Base-by-base conservation (phyloP, 352 stramenopile species). In the Pythium phragmiticola region DNA sequence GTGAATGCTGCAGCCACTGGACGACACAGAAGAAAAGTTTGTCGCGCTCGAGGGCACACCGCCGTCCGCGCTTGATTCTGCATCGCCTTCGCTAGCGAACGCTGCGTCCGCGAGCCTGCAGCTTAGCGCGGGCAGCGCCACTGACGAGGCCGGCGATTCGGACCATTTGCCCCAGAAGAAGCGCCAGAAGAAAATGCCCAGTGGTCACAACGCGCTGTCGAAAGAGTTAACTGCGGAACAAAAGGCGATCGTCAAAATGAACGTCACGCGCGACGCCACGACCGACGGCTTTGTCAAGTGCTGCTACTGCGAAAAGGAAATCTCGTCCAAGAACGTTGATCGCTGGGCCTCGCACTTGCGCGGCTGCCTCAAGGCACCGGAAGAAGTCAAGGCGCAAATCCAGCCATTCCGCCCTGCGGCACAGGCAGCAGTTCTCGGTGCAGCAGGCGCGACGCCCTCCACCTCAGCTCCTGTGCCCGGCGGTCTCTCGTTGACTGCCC, bases 271-370 rank as follows among this genome's bases (percentile, higher is more conserved):
- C 56, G 76, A 84, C 57, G 57, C 68, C 37, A 69, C 66, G 19
- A 70, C 75, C 30, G 84, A 91, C 11, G 82, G 79, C 19, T 43
- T 74, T 34, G 75, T 90, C 67, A 94, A 89, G 72, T 94, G 84
- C 70, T 80, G 71, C 68, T 90, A 89, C 70, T 94, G 84, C 67
- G 80, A 88, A 47, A 94, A 94, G 66, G 84, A 94, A 66, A 94
- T 94, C 66, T 74, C 84, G 50, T 89, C 79, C 43, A 88, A 87
- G 63, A 94, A 94, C 63, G 77, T 94, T 1, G 84, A 94, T 55
- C 84, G 84, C 17, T 94, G 84, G 84, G 84, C 80, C 13, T 94
- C 84, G 34, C 84, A 94, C 56, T 55, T 94, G 60, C 84, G 84
- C 23, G 81, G 82, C 16, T 94, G 84, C 63, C 50, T 77, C 54